Conservation (phyloP, 2,329 filamentous ascomycete genomes). For the Xylariaceae sp. region DNA sequence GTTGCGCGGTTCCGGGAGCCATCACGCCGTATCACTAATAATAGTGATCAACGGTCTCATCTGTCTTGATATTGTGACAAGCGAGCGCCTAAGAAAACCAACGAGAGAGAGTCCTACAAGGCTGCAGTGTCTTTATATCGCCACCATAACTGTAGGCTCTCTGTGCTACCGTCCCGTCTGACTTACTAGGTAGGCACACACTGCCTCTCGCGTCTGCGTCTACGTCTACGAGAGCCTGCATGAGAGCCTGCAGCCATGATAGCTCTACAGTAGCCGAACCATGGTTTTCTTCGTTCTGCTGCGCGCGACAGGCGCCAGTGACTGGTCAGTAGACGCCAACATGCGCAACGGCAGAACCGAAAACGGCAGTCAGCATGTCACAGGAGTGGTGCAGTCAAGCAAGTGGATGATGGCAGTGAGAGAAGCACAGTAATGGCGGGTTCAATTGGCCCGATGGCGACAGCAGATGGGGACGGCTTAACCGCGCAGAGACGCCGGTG, state of each 20-base stretch:
- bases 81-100: neutral
- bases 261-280: neutral
- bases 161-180: neutral
- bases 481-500: neutral
- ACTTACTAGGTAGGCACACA: neutral
- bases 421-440: neutral
- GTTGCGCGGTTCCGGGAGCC: neutral
- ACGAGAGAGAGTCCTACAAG: neutral
- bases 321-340: neutral
- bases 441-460: neutral
- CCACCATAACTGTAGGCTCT: neutral
- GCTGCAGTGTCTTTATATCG: neutral
- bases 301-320: neutral
- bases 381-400: neutral
- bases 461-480: neutral
- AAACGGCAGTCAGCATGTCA: slow-evolving; percentile 4
- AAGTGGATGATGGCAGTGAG: neutral
- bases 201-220: neutral
- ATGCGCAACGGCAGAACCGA: neutral
- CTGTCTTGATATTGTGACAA: no score
- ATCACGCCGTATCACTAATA: neutral
- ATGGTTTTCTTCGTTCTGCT: neutral
- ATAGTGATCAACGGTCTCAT: neutral
- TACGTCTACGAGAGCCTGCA: neutral
- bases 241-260: neutral